Conservation (phyloP, 768 basidiomycete genomes). For the Psilocybe cubensis region DNA sequence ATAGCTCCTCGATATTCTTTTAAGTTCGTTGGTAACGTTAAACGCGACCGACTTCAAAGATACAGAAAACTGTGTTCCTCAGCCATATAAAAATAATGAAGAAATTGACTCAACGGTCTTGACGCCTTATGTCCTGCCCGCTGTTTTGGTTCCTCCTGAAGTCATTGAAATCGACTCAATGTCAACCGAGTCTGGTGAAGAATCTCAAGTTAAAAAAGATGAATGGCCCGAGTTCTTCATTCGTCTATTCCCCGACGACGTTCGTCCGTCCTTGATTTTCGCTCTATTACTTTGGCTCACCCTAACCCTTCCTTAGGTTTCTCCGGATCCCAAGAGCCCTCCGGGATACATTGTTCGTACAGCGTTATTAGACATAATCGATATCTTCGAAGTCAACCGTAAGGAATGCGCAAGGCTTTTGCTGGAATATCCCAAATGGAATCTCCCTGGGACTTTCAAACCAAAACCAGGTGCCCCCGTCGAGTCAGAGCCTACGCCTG, state of each 20-base stretch:
- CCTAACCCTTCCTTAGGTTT: conserved; percentile 53
- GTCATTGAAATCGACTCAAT: conserved; percentile 80
- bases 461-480: conserved; percentile 66
- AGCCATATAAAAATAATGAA: conserved; percentile 61
- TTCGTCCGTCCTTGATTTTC: conserved; percentile 20
- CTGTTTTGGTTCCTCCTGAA: conserved; percentile 87
- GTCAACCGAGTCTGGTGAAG: conserved; percentile 69
- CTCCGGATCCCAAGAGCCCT: conserved; percentile 74
- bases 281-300: background rate
- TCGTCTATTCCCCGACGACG: conserved; percentile 66
- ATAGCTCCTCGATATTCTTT: conserved; percentile 77
- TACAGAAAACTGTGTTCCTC: conserved; percentile 57
- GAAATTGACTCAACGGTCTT: conserved; percentile 41
- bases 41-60: conserved; percentile 64
- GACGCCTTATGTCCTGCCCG: conserved; percentile 69
- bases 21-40: conserved; percentile 65
- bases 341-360: conserved; percentile 82
- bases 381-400: conserved; percentile 94
- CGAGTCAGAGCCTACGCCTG: conserved; percentile 51
- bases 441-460: conserved; percentile 82
- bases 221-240: conserved; percentile 81
- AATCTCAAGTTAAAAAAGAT: conserved; percentile 75
- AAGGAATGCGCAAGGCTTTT: conserved; percentile 92
- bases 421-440: conserved; percentile 87
- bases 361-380: conserved; percentile 73